A percentile compares a stretch with the other conserved stretches of the same genome.
phyloP scores from a whole-genome alignment of 2,329 filamentous ascomycete species.

The Neonectria sp. region DNA sequence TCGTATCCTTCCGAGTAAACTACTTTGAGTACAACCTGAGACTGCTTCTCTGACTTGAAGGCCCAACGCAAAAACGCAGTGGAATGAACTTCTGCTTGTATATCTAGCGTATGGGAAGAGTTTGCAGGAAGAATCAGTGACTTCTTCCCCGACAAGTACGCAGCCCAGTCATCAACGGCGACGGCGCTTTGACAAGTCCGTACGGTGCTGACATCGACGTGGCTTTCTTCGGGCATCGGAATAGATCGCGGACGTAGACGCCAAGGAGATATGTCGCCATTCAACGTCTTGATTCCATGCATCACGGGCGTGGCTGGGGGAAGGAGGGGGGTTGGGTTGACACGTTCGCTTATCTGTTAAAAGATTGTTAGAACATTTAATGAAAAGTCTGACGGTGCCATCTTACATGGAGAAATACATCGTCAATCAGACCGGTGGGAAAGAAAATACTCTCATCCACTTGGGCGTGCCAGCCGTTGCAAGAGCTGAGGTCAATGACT shows the following conservation, averaged over 20 bases:
- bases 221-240: constrained; percentile 28
- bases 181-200: constrained; percentile 7
- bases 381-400: neutral
- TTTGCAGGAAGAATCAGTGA: constrained; percentile 6
- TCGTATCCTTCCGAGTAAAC: constrained; percentile 38
- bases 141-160: constrained; percentile 9
- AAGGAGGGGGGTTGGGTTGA: neutral
- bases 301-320: constrained; percentile 12
- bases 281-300: constrained; percentile 31
- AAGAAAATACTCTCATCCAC: constrained; percentile 28
- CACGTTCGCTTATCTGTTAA: constrained; percentile 28
- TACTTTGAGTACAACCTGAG: constrained; percentile 22
- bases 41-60: constrained; percentile 15
- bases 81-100: constrained; percentile 31
- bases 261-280: constrained; percentile 33
- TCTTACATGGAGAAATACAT: constrained; percentile 32
- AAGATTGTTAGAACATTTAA: neutral
- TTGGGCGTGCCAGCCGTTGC: constrained; percentile 22
- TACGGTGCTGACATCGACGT: constrained; percentile 9
- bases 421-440: constrained; percentile 25
- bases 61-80: constrained; percentile 31
- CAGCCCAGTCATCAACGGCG: constrained; percentile 5
- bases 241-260: constrained; percentile 30
- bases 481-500: constrained; percentile 7
- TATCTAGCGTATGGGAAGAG: constrained; percentile 23